Evolutionary conservation across 768 basidiomycete genomes (phyloP), one percentile per base, ranked within the genome.

Genomic region (Boletales sp.): DNA sequence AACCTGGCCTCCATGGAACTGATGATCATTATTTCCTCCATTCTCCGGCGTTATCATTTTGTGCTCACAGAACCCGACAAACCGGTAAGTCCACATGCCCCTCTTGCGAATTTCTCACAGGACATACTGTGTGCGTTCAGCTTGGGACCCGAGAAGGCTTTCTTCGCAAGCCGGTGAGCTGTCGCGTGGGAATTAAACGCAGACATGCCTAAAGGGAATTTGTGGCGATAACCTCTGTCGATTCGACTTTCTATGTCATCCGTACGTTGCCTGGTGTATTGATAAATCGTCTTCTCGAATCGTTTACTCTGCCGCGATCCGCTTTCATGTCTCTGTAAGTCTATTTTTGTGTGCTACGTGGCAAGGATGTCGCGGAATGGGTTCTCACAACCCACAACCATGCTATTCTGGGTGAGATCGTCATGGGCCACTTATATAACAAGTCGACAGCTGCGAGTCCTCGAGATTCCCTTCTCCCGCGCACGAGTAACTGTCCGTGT

Each of bases 61-160:
- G 81, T 88, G 4, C 72, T 91, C 17, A 78, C 83, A 60, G 65
- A 76, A 19, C 79, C 82, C 13, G 76, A 79, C 34, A 69, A 81
- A 47, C 70, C 69, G 65, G 87, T 85, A 53, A 50, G 81, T 69
- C 43, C 41, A 47, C 46, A 45, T 30, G 42, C 5, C 40, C 39
- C 24, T 37, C 24, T 7, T 13, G 30, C 31, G 31, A 36, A 15
- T 45, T 55, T 45, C 47, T 31, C 52, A 43, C 32, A 37, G 45
- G 8, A n/a, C 19, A 32, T 40, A 52, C 27, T 31, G 35, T 45
- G 38, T 44, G 11, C 58, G 39, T 30, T 44, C 15, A 90, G 84
- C 70, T 94, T 47, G 74, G 80, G 34, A 90, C 85, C 1, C 73
- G 81, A 14, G 92, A 95, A 70, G 93, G 93, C 3, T 94, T 95